These are phyloP conservation scores for Asclepias syriaca DNA, from an alignment of 257 asterid species.

Conservation along the genomic window DNA sequence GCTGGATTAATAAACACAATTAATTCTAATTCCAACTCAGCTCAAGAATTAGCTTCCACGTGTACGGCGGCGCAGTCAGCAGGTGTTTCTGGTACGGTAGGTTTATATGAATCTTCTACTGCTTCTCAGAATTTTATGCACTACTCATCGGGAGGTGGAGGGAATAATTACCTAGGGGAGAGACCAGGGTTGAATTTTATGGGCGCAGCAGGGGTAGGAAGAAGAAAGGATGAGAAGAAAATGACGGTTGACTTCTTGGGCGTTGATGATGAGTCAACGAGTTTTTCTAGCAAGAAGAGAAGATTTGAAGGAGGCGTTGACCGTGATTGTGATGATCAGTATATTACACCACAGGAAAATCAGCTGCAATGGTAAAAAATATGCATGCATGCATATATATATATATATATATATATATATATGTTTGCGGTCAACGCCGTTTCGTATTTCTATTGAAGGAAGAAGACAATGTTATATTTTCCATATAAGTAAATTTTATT, in stretches of 20 bases:
- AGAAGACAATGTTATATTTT: no score
- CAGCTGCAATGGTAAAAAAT: slow-evolving; percentile 11
- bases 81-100: background rate
- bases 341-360: slow-evolving; percentile 9
- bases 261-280: slow-evolving; percentile 13
- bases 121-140: background rate
- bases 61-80: background rate
- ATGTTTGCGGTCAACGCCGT: no score
- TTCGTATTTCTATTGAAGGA: no score
- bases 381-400: no score
- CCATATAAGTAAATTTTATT: no score
- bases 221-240: slow-evolving; percentile 5
- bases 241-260: slow-evolving; percentile 21
- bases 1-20: background rate
- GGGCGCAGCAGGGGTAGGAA: background rate
- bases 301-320: slow-evolving; percentile 6
- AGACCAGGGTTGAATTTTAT: background rate
- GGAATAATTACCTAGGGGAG: slow-evolving; percentile 1
- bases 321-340: background rate
- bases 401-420: no score
- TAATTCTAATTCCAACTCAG: slow-evolving; percentile 1
- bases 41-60: background rate
- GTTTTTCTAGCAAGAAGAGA: slow-evolving; percentile 7
- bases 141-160: background rate
- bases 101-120: slow-evolving; percentile 1